Evolutionary conservation across 2,329 filamentous ascomycete genomes (phyloP).

Genomic region (Trichoderma atrobrunneum): DNA sequence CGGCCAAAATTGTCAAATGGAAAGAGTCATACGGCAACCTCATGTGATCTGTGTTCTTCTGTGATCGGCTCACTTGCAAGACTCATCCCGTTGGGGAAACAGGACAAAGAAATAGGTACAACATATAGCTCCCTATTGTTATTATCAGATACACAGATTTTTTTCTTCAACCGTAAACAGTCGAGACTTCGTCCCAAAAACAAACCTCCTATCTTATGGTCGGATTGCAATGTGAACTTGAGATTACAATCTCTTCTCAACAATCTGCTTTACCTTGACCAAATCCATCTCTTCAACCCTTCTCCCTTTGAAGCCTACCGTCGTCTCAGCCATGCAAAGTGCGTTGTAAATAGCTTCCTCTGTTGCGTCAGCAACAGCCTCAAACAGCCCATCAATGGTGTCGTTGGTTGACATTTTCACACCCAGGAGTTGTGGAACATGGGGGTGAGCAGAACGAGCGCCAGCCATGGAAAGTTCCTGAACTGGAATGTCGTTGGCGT

Average conservation of each 20-base stretch:
- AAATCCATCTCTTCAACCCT: constrained; percentile 51
- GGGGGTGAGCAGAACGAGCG: background rate
- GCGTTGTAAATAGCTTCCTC: constrained; percentile 67
- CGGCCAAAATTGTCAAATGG: background rate
- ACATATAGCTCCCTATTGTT: background rate
- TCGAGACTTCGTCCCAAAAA: background rate
- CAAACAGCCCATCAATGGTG: constrained; percentile 60
- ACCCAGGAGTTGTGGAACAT: background rate
- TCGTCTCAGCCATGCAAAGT: constrained; percentile 58
- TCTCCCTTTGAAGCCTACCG: constrained; percentile 50
- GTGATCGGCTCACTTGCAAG: background rate
- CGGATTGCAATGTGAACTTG: background rate
- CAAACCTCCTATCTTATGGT: background rate
- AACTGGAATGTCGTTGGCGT: constrained; percentile 48
- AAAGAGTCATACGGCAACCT: background rate
- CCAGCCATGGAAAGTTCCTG: constrained; percentile 29
- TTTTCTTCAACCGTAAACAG: background rate
- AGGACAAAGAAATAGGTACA: background rate
- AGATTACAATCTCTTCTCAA: constrained; percentile 36
- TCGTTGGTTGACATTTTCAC: constrained; percentile 48
- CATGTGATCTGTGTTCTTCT: background rate
- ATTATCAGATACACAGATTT: background rate
- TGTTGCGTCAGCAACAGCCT: constrained; percentile 59
- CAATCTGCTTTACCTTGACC: constrained; percentile 44
- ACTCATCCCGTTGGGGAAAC: background rate